Evolutionary conservation across 108 stramenopile genomes (phyloP).

Genomic region (Aurantiochytrium sp.): DNA sequence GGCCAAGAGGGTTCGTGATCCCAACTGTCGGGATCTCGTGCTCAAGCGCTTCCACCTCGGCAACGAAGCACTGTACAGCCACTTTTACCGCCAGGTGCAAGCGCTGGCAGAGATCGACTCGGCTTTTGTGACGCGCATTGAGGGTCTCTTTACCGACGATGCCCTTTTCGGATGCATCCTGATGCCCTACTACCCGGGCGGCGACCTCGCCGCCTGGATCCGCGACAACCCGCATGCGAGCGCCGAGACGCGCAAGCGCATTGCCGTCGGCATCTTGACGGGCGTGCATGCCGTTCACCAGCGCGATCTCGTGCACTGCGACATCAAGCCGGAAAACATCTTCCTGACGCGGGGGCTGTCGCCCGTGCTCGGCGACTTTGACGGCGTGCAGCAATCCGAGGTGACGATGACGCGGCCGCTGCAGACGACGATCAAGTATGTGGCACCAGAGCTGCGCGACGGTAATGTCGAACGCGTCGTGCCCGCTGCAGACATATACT

Average conservation of each 20-base stretch:
- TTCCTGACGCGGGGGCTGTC: not conserved
- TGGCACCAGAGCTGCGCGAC: not conserved
- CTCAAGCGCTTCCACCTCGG: not conserved
- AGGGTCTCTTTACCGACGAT: not conserved
- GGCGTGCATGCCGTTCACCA: conserved; percentile 49
- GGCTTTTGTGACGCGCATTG: not conserved
- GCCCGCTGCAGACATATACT: not conserved
- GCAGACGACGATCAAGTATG: not conserved
- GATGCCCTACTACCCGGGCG: not conserved
- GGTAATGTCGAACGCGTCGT: not conserved
- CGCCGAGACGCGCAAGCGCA: not conserved
- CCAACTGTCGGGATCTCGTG: not conserved
- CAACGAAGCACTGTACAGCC: not conserved
- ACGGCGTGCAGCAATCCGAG: not conserved
- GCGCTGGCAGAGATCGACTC: not conserved
- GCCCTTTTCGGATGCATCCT: not conserved
- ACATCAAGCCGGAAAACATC: conserved; percentile 40
- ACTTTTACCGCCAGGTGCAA: not conserved
- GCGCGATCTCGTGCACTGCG: conserved; percentile 29
- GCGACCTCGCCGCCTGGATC: not conserved
- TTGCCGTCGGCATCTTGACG: conserved; percentile 55
- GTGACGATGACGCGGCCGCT: not conserved
- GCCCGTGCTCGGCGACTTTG: not conserved
- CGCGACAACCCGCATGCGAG: not conserved
- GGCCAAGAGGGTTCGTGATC: not conserved